phyloP scores from a whole-genome alignment of 371 early-diverging fungal genomes.

The Mucor piriformis region DNA sequence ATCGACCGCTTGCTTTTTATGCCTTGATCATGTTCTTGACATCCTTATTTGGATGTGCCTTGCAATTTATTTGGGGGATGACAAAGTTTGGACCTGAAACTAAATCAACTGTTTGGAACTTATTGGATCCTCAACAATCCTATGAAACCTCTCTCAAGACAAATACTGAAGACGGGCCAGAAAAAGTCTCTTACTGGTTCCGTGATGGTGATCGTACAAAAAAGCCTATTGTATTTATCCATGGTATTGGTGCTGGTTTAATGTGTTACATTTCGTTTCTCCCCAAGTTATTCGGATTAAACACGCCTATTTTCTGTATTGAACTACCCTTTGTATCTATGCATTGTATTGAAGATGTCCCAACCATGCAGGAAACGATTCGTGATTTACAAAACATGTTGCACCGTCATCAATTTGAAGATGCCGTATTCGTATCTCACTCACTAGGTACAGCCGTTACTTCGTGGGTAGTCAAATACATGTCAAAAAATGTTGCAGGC shows the following conservation, averaged over 20 bases:
- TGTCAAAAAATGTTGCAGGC: slow-evolving; percentile 50
- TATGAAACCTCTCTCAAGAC: slow-evolving; percentile 5
- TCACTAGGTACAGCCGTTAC: slow-evolving; percentile 69
- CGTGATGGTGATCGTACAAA: slow-evolving; percentile 47
- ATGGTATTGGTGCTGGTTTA: slow-evolving; percentile 74
- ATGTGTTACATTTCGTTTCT: slow-evolving; percentile 62
- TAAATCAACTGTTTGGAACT: slow-evolving; percentile 32
- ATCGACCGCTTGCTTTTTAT: slow-evolving; percentile 70
- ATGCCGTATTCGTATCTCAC: slow-evolving; percentile 72
- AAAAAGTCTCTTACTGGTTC: slow-evolving; percentile 57
- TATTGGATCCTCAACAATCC: slow-evolving; percentile 29
- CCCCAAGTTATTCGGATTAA: slow-evolving; percentile 35
- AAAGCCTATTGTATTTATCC: slow-evolving; percentile 70
- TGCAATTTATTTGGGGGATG: slow-evolving; percentile 40
- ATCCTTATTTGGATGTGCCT: slow-evolving; percentile 16
- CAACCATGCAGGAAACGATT: slow-evolving; percentile 63
- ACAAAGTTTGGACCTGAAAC: slow-evolving; percentile 40
- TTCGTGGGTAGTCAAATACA: slow-evolving; percentile 54
- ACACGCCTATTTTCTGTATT: slow-evolving; percentile 66
- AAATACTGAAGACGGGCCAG: slow-evolving; percentile 6
- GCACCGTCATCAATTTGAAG: slow-evolving; percentile 49
- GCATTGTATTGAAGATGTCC: slow-evolving; percentile 63
- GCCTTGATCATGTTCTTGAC: slow-evolving; percentile 34
- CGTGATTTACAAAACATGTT: slow-evolving; percentile 67
- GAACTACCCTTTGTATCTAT: slow-evolving; percentile 75